Evolutionary conservation across 306 rosid species (phyloP).

Genomic region (Purshia tridentata): DNA sequence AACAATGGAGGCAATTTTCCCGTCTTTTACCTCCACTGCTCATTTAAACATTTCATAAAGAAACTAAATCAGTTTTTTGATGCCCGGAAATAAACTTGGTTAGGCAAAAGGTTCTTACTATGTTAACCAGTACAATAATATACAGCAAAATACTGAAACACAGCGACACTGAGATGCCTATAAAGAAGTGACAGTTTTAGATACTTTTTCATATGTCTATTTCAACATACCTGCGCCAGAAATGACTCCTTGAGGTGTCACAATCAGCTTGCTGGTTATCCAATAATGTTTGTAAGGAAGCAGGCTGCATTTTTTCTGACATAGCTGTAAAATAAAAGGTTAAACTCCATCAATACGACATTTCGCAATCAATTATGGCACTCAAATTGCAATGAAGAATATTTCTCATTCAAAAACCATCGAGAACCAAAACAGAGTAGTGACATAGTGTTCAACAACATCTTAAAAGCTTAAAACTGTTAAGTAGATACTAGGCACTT

Average conservation of each 20-base stretch:
- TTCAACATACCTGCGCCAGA: constrained; percentile 70
- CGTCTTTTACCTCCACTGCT: constrained; percentile 81
- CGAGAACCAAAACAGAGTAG: background rate
- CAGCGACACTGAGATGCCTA: too few species aligned
- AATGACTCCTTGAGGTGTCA: constrained; percentile 76
- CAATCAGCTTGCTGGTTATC: constrained; percentile 85
- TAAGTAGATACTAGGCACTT: too few species aligned
- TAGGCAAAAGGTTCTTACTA: too few species aligned
- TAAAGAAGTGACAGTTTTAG: too few species aligned
- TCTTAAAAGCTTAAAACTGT: too few species aligned
- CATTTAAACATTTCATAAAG: constrained; percentile 20
- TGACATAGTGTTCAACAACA: background rate
- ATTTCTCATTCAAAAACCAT: background rate
- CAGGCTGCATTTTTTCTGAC: constrained; percentile 56
- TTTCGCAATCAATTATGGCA: background rate
- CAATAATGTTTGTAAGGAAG: constrained; percentile 63
- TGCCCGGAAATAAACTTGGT: too few species aligned
- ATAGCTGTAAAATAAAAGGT: constrained; percentile 23
- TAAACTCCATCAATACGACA: background rate
- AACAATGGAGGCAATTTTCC: constrained; percentile 60
- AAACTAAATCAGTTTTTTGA: background rate
- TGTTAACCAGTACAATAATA: too few species aligned
- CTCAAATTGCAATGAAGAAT: background rate
- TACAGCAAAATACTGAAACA: too few species aligned
- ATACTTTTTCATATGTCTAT: background rate